Evolutionary conservation across 306 rosid species (phyloP), one percentile per base, ranked within the genome.

Genomic region (Castanospermum australe): DNA sequence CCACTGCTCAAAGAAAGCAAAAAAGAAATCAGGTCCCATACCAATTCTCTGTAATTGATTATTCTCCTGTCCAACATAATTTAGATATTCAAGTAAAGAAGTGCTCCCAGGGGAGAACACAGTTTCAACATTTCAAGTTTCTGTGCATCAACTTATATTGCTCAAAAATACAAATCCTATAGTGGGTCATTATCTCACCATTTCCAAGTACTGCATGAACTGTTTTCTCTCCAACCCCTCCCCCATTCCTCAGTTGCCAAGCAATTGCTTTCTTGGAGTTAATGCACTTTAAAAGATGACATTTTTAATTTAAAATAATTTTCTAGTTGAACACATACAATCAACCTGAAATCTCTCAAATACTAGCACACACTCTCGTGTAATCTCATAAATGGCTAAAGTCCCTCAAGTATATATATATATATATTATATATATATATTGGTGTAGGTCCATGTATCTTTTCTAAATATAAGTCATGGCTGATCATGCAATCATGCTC

Each of bases 1-100:
- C 97, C 76, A 86, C 94, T 91, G 88, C 62, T 22, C 90, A 73
- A 36, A 30, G 6, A 70, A 78, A 84, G 44, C 44, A 52, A 6
- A 32, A 76, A 50, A 0, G 44, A n/a, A 54, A 64, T 32, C n/a
- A 65, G 13, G 68, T 20, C 14, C n/a, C 60, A n/a, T 45, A 55
- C 2, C 39, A 39, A 8, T 35, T 11, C 60, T 24, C 45, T 36
- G 8, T 17, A 15, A 44, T 14, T 38, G 59, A 7, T 39, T 25
- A 22, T 5, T 63, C 75, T 65, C 25, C 75, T 67, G 24, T 73
- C 14, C 25, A 39, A 14, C 33, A 56, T 32, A 20, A 10, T 13
- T 18, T 44, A 60, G 61, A 57, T 44, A 44, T 21, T 38, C 36
- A 28, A 41, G 7, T 51, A 41, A 17, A 65, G 3, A 32, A 62